Evolutionary conservation across 129 eudicot genomes (phyloP).

Genomic region (Deinandra increscens): DNA sequence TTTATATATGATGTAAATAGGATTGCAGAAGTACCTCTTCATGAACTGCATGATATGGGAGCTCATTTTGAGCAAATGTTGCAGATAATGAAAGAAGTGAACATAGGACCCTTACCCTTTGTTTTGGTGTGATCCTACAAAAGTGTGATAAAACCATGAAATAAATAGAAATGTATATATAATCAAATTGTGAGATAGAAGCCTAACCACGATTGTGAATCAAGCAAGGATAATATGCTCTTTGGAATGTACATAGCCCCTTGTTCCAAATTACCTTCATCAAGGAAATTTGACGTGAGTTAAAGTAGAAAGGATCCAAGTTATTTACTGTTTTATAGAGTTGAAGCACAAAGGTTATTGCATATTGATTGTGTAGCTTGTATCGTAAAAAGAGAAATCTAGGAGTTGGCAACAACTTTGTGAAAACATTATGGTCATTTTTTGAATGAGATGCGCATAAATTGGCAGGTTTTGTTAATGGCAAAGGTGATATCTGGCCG

Average conservation of each 20-base stretch:
- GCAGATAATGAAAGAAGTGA: constrained; percentile 51
- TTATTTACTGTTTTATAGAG: neutral
- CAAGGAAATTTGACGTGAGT: constrained; percentile 20
- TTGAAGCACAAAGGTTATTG: neutral
- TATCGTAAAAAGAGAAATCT: neutral
- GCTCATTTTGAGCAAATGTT: constrained; percentile 49
- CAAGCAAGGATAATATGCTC: constrained; percentile 51
- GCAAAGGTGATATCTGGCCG: too few species aligned
- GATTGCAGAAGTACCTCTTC: constrained; percentile 44
- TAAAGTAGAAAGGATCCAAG: neutral
- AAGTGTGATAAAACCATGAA: constrained; percentile 13
- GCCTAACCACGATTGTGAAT: constrained; percentile 62
- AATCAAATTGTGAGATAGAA: constrained; percentile 17
- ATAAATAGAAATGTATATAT: neutral
- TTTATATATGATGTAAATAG: neutral
- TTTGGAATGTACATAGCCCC: constrained; percentile 56
- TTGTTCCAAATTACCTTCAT: constrained; percentile 54
- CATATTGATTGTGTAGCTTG: neutral
- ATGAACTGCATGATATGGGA: constrained; percentile 45
- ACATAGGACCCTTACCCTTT: constrained; percentile 46
- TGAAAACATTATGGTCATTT: neutral
- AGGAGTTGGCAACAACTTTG: neutral
- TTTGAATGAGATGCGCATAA: neutral
- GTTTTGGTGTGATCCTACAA: constrained; percentile 53
- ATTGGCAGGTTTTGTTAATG: neutral